These are phyloP conservation scores for Lunularia cruciata DNA, from an alignment of 225 moss, liverwort and hornwort species.

Conservation along the genomic window DNA sequence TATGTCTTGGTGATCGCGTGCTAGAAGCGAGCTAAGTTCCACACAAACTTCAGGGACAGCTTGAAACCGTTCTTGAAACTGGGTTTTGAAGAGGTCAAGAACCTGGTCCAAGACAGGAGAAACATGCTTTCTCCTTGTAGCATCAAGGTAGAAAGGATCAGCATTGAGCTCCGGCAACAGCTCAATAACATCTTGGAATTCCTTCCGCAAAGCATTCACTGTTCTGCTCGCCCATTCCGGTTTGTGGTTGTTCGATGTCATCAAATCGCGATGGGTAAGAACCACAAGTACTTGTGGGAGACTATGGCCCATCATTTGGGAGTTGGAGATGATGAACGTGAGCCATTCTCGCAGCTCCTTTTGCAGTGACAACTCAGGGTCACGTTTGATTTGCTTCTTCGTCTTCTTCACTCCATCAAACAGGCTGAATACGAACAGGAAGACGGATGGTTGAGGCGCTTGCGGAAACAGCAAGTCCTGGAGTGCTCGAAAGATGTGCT, in stretches of 20 bases:
- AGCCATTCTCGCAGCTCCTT: conserved; percentile 23
- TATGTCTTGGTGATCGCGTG: neutral
- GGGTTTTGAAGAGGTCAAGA: neutral
- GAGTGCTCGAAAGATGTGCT: conserved; percentile 22
- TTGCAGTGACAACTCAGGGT: conserved; percentile 9
- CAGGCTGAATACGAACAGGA: conserved; percentile 30
- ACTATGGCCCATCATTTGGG: conserved; percentile 12
- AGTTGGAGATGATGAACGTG: conserved; percentile 22
- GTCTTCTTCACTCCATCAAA: conserved; percentile 7
- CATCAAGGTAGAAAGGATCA: neutral
- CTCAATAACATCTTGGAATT: conserved; percentile 1
- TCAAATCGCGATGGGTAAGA: conserved; percentile 24
- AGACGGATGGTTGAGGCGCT: conserved; percentile 17
- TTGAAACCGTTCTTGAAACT: neutral
- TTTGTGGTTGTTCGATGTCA: conserved; percentile 20
- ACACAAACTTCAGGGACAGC: neutral
- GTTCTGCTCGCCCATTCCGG: conserved; percentile 15
- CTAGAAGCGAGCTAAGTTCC: conserved; percentile 6
- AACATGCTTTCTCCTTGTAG: neutral
- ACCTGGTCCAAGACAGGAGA: neutral
- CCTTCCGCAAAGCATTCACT: conserved; percentile 15
- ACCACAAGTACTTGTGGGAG: conserved; percentile 25
- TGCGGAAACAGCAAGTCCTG: conserved; percentile 23
- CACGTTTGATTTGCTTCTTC: conserved; percentile 1
- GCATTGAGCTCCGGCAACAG: neutral